Base-by-base conservation (phyloP, 2,329 filamentous ascomycete genomes). In the Colletotrichum cordylinicola region DNA sequence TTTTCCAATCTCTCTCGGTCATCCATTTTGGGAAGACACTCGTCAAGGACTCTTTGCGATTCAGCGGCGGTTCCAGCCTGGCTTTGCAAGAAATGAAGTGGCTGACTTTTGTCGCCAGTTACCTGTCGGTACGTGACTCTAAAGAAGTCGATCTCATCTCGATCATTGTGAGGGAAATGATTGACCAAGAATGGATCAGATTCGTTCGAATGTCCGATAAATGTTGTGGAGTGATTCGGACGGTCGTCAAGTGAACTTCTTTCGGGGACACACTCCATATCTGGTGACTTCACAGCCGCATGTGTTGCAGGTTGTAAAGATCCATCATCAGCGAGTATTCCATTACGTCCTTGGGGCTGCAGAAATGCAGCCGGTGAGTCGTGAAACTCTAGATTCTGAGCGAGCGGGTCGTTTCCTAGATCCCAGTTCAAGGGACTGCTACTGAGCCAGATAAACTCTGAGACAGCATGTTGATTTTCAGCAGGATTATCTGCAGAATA, bases 301-400 rank as follows among this genome's bases (percentile, higher is more conserved):
- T 52, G n/a, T 24, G 12, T 52, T 52, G 10, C 6, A 52, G n/a
- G n/a, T 21, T 13, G 43, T n/a, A 24, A 21, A 4, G 7, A 10
- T 0, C 10, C 43, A 21, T 52, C 4, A 2, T 52, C n/a, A 10
- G 10, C 1, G 4, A n/a, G 2, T 4, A 21, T 52, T 52, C 1
- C n/a, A 52, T 52, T 21, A 21, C 2, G 3, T 52, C 4, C 43
- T 52, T 52, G 43, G 10, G 43, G n/a, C 8, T 52, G 3, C 2
- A 52, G n/a, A 4, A 52, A 52, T 2, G n/a, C n/a, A 52, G 43
- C 2, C 43, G 43, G 6, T 13, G 43, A 52, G 43, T 21, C n/a
- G 21, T n/a, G 43, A 13, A 21, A 52, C n/a, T 52, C 43, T 2
- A 52, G 4, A 52, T 7, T 52, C n/a, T 52, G 43, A 1, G n/a